Conservation (phyloP, 148 eudicot species). For the Cornus florida region DNA sequence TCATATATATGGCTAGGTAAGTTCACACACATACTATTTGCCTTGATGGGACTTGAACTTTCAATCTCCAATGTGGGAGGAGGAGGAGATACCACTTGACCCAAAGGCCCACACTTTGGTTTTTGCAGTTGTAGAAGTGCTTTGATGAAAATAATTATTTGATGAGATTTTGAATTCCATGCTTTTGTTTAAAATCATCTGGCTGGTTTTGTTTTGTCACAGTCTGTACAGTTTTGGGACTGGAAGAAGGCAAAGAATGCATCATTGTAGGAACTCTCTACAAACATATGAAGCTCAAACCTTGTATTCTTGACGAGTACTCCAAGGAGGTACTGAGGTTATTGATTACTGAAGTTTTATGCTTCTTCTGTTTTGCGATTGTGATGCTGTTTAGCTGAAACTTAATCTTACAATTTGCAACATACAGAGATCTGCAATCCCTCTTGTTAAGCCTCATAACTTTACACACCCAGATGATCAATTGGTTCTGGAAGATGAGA, state of each 20-base stretch:
- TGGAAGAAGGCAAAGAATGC: conserved; percentile 83
- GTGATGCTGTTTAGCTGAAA: neutral
- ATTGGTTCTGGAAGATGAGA: conserved; percentile 89
- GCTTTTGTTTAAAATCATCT: neutral
- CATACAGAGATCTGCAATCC: conserved; percentile 65
- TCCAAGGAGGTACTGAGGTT: conserved; percentile 70
- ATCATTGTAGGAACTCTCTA: conserved; percentile 89
- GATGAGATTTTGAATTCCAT: conserved; percentile 20
- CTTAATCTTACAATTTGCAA: conserved; percentile 1
- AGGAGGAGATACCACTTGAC: too few species aligned
- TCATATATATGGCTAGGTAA: neutral
- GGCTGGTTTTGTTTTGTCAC: conserved; percentile 23
- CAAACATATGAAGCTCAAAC: conserved; percentile 96
- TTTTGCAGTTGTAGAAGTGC: neutral
- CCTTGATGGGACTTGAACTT: too few species aligned
- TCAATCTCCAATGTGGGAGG: too few species aligned
- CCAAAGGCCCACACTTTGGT: too few species aligned
- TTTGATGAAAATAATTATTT: neutral
- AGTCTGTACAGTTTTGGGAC: conserved; percentile 80
- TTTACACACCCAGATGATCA: conserved; percentile 78
- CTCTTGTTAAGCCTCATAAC: conserved; percentile 82
- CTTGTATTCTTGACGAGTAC: conserved; percentile 85
- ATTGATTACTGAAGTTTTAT: neutral
- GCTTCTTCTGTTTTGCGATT: neutral
- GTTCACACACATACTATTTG: neutral